Evolutionary conservation across 192 early-diverging fungal species (phyloP).

Genomic region (Cladochytrium replicatum): DNA sequence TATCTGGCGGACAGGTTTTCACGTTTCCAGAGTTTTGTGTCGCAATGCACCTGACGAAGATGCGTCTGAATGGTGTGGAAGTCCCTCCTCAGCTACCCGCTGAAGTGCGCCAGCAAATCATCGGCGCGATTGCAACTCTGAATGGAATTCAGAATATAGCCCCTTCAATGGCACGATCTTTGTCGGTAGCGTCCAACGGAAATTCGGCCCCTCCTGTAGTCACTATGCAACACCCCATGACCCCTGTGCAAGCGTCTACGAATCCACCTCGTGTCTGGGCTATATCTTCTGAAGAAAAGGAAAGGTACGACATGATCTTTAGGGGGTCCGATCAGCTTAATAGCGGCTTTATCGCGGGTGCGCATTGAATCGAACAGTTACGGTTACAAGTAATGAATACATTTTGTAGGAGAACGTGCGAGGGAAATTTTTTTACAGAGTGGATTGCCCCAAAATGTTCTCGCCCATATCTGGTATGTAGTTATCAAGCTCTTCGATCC

Average conservation of each 20-base stretch:
- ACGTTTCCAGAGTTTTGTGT: slow-evolving; percentile 40
- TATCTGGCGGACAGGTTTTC: slow-evolving; percentile 22
- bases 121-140: slow-evolving; percentile 11
- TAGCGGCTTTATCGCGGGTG: slow-evolving; percentile 56
- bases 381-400: background rate
- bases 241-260: slow-evolving; percentile 4
- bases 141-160: too few species aligned
- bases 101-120: slow-evolving; percentile 26
- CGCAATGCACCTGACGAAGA: slow-evolving; percentile 37
- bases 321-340: slow-evolving; percentile 60
- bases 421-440: slow-evolving; percentile 64
- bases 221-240: slow-evolving; percentile 1
- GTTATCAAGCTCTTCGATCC: background rate
- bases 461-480: slow-evolving; percentile 68
- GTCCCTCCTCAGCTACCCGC: slow-evolving; percentile 30
- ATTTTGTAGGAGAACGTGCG: slow-evolving; percentile 42
- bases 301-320: slow-evolving; percentile 53
- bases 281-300: slow-evolving; percentile 31
- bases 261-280: slow-evolving; percentile 24
- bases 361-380: background rate
- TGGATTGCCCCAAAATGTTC: slow-evolving; percentile 54
- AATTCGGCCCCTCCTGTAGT: background rate
- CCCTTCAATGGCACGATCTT: background rate
- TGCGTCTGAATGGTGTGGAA: slow-evolving; percentile 18
- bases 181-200: background rate